These are phyloP conservation scores for Penicillium argentinense DNA, from an alignment of 495 filamentous ascomycete species.

Conservation along the genomic window DNA sequence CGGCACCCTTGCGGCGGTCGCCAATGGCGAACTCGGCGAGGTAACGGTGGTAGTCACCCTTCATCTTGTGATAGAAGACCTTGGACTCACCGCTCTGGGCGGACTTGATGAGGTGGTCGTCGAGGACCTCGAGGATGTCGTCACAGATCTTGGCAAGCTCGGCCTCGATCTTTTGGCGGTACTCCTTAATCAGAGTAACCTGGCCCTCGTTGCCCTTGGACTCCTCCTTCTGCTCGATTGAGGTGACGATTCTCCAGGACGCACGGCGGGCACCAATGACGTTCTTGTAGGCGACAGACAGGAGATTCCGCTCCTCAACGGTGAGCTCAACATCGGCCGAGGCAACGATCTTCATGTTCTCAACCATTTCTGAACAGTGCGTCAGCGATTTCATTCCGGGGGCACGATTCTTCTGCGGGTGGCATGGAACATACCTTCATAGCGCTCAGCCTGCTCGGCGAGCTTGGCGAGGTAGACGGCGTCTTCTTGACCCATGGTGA, in stretches of 20 bases:
- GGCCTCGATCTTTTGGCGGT: slow-evolving; percentile 98
- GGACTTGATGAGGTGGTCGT: slow-evolving; percentile 93
- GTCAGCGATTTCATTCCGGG: slow-evolving; percentile 32
- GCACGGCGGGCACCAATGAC: slow-evolving; percentile 98
- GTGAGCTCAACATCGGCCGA: slow-evolving; percentile 94
- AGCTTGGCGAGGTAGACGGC: slow-evolving; percentile 99
- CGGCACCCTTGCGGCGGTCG: slow-evolving; percentile 96
- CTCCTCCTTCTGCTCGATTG: slow-evolving; percentile 99
- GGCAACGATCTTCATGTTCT: slow-evolving; percentile 99
- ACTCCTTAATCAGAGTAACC: slow-evolving; percentile 95
- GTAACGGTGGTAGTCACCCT: slow-evolving; percentile 99
- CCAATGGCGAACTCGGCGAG: slow-evolving; percentile 97
- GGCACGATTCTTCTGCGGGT: not conserved
- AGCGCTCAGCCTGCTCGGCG: slow-evolving; percentile 99
- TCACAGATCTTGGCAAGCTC: slow-evolving; percentile 99
- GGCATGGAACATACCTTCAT: slow-evolving; percentile 76
- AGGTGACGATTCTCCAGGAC: slow-evolving; percentile 99
- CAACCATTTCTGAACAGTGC: slow-evolving; percentile 84
- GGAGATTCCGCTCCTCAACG: slow-evolving; percentile 98
- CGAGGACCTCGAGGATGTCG: slow-evolving; percentile 95
- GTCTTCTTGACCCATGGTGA: slow-evolving; percentile 98
- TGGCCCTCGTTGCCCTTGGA: slow-evolving; percentile 97
- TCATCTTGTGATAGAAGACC: slow-evolving; percentile 99
- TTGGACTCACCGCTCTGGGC: slow-evolving; percentile 97
- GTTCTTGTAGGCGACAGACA: slow-evolving; percentile 99